Evolutionary conservation across 2,329 filamentous ascomycete species (phyloP).

Genomic region (Neofusicoccum umdonicola): DNA sequence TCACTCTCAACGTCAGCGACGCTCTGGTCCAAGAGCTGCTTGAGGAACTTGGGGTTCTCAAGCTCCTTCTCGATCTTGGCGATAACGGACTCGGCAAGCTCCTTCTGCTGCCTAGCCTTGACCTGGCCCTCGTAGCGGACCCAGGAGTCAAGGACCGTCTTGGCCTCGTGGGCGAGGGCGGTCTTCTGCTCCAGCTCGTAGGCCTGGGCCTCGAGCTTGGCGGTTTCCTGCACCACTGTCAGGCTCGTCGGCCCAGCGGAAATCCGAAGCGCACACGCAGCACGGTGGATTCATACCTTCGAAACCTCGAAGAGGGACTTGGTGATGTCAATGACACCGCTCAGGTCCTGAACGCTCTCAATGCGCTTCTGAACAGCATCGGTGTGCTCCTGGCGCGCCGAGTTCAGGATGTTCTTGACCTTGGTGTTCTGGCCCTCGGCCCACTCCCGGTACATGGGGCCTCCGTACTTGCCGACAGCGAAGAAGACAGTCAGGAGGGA

Average conservation of each 20-base stretch:
- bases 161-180: slow-evolving; percentile 86
- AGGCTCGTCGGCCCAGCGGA: slow-evolving; percentile 28
- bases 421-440: slow-evolving; percentile 83
- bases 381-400: slow-evolving; percentile 91
- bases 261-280: slow-evolving; percentile 8
- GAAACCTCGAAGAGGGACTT: slow-evolving; percentile 97
- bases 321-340: slow-evolving; percentile 91
- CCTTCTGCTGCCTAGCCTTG: slow-evolving; percentile 97
- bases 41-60: slow-evolving; percentile 93
- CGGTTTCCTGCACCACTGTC: slow-evolving; percentile 72
- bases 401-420: slow-evolving; percentile 93
- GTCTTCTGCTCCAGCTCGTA: slow-evolving; percentile 98
- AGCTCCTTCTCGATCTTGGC: slow-evolving; percentile 99
- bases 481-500: slow-evolving; percentile 91
- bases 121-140: slow-evolving; percentile 98
- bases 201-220: slow-evolving; percentile 89
- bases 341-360: slow-evolving; percentile 90
- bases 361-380: slow-evolving; percentile 93
- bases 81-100: slow-evolving; percentile 89
- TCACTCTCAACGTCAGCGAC: slow-evolving; percentile 93
- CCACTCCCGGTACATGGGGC: slow-evolving; percentile 90
- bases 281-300: slow-evolving; percentile 63
- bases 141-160: slow-evolving; percentile 95
- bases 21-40: slow-evolving; percentile 98
- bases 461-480: slow-evolving; percentile 88